phyloP scores from a whole-genome alignment of 345 rosid genomes.

The Erysimum cheiranthoides region DNA sequence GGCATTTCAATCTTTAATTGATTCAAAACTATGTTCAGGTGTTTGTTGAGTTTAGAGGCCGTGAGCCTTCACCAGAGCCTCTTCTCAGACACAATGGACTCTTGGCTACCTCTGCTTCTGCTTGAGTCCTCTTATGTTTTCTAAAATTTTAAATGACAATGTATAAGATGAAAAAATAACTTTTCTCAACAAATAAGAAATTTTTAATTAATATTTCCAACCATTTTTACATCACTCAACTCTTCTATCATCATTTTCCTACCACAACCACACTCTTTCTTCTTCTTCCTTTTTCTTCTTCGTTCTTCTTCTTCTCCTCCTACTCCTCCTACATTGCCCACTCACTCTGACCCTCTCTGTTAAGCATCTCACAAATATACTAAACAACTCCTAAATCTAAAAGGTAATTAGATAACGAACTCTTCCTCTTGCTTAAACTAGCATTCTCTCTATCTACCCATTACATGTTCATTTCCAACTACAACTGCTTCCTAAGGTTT shows the following conservation, averaged over 20 bases:
- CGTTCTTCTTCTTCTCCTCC: neutral
- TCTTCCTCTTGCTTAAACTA: neutral
- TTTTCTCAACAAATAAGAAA: slow-evolving; percentile 26
- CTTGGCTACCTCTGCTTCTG: slow-evolving; percentile 52
- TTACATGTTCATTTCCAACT: slow-evolving; percentile 17
- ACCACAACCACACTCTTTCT: slow-evolving; percentile 14
- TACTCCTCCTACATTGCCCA: neutral
- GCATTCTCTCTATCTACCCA: slow-evolving; percentile 16
- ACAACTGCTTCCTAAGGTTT: slow-evolving; percentile 31
- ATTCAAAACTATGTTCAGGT: slow-evolving; percentile 53
- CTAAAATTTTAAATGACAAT: no score
- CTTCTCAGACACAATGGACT: slow-evolving; percentile 89
- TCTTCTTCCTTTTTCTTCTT: neutral
- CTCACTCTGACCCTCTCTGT: slow-evolving; percentile 10
- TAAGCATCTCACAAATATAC: slow-evolving; percentile 27
- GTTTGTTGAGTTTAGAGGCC: slow-evolving; percentile 87
- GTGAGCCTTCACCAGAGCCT: slow-evolving; percentile 89
- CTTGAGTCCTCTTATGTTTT: slow-evolving; percentile 26
- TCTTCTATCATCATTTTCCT: slow-evolving; percentile 18
- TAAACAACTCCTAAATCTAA: slow-evolving; percentile 33
- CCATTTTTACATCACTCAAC: slow-evolving; percentile 37
- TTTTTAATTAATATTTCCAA: slow-evolving; percentile 8
- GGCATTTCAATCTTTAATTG: neutral
- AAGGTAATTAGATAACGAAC: slow-evolving; percentile 12
- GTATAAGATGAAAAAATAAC: neutral